Evolutionary conservation across 257 asterid genomes (phyloP), one percentile per base, ranked within the genome.

Genomic region (Rubia yunnanensis): DNA sequence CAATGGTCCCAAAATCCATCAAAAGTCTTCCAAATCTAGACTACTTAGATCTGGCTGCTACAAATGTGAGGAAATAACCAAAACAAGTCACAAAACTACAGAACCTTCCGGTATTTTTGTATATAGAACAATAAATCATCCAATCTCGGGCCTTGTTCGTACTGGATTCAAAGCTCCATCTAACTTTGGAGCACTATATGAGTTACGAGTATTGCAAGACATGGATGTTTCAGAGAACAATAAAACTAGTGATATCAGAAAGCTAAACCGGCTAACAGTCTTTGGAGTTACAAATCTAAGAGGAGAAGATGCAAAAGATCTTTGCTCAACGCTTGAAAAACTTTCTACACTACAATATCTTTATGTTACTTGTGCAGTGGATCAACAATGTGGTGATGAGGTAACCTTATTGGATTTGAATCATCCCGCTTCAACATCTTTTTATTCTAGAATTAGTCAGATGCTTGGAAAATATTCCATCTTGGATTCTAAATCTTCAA

Each of bases 281-380:
- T 53, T 53, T 20, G 15, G 63, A 20, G 49, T 79, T 3, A 36
- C 63, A 17, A 76, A 70, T 44, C 30, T 80, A 7, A 76, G 73
- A 71, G 70, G 60, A 31, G 69, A 64, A 71, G 75, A 73, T 49
- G 77, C 76, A 11, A 69, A 3, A 60, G 79, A 71, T 1, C 63
- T 80, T 7, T 80, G 77, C 49, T 65, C 56, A 8, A 73, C 81
- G 44, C 69, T 80, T 6, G 31, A 38, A 15, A 72, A 69, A 17
- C 58, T 53, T 23, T 6, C 31, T 0, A 53, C 20, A 7, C 58
- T 53, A 53, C 28, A 15, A 10, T 4, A 8, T 1, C 24, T 53
- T 8, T 20, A 7, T 20, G 31, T 53, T 23, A 4, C 5, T 53
- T 53, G 15, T 7, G 20, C 8, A n/a, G 10, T 17, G 24, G 9